Conservation (phyloP, 768 basidiomycete species). For the Lepiota venenata region DNA sequence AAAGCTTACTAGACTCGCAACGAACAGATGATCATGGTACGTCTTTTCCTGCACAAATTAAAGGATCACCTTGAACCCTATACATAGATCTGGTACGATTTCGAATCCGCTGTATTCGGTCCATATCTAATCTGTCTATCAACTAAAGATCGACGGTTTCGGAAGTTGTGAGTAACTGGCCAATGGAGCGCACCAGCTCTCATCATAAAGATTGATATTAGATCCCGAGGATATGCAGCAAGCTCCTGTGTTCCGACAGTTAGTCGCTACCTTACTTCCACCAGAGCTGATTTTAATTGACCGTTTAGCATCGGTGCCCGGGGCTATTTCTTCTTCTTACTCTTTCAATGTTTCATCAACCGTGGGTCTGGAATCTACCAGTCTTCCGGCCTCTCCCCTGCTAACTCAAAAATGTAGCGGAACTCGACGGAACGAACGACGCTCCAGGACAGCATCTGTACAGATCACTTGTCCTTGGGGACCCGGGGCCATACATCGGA, state of each 20-base stretch:
- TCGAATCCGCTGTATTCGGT: conserved; percentile 15
- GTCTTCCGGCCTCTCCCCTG: background rate
- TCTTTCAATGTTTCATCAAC: conserved; percentile 93
- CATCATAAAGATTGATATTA: conserved; percentile 20
- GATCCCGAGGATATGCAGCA: conserved; percentile 81
- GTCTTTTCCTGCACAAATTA: conserved; percentile 17
- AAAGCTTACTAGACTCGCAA: background rate
- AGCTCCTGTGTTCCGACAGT: conserved; percentile 73
- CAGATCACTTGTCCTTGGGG: conserved; percentile 73
- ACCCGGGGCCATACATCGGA: conserved; percentile 71
- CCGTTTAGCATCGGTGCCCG: conserved; percentile 67
- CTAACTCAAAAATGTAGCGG: conserved; percentile 37
- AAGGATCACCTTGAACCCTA: background rate
- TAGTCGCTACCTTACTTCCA: conserved; percentile 17
- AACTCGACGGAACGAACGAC: conserved; percentile 71
- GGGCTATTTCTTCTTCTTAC: conserved; percentile 88
- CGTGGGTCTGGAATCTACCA: conserved; percentile 36
- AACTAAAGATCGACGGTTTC: conserved; percentile 70
- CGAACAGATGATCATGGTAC: conserved; percentile 76
- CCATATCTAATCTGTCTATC: background rate
- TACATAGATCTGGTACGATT: background rate
- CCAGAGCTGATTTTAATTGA: background rate
- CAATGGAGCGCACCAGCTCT: background rate
- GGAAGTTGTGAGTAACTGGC: conserved; percentile 65
- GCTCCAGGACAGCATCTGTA: conserved; percentile 58